These are phyloP conservation scores for Ogataea nakhonphanomensis DNA, from an alignment of 805 yeast genomes.

Conservation along the genomic window DNA sequence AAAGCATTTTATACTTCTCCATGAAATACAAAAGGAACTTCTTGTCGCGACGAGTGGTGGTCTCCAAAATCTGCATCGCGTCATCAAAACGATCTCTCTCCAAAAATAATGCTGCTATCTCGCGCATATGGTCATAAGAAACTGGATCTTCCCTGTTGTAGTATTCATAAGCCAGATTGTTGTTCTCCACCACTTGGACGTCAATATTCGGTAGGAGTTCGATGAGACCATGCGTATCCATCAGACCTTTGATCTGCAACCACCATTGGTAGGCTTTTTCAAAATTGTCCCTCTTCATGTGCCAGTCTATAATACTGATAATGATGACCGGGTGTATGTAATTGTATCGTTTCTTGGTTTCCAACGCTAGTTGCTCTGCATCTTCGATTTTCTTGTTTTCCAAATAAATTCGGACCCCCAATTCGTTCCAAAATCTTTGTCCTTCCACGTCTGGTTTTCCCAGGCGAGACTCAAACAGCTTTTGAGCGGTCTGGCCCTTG, in stretches of 20 bases:
- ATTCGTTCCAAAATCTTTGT: conserved; percentile 52
- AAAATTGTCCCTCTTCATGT: conserved; percentile 26
- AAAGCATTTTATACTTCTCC: conserved; percentile 13
- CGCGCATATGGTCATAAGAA: conserved; percentile 27
- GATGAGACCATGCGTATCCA: conserved; percentile 27
- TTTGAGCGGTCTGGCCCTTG: conserved; percentile 34
- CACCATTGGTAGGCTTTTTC: conserved; percentile 35
- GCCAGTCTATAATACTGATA: conserved; percentile 34
- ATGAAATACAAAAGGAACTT: conserved; percentile 20
- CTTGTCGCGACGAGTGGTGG: conserved; percentile 23
- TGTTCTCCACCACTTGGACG: conserved; percentile 23
- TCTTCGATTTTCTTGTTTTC: conserved; percentile 30
- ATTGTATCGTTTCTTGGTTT: conserved; percentile 29
- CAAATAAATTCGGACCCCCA: conserved; percentile 42
- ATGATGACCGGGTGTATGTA: conserved; percentile 38
- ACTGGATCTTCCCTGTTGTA: conserved; percentile 30
- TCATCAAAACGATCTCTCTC: conserved; percentile 19
- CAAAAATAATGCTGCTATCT: conserved; percentile 22
- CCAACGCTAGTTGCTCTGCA: conserved; percentile 36
- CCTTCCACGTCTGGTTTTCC: conserved; percentile 31
- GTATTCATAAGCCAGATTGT: conserved; percentile 23
- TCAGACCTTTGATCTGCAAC: conserved; percentile 24
- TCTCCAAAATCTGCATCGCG: conserved; percentile 20
- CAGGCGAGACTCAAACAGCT: conserved; percentile 35
- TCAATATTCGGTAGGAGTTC: conserved; percentile 18